Conservation (phyloP, 2,329 filamentous ascomycete species). For the Paracorniculantispora psalliotae region DNA sequence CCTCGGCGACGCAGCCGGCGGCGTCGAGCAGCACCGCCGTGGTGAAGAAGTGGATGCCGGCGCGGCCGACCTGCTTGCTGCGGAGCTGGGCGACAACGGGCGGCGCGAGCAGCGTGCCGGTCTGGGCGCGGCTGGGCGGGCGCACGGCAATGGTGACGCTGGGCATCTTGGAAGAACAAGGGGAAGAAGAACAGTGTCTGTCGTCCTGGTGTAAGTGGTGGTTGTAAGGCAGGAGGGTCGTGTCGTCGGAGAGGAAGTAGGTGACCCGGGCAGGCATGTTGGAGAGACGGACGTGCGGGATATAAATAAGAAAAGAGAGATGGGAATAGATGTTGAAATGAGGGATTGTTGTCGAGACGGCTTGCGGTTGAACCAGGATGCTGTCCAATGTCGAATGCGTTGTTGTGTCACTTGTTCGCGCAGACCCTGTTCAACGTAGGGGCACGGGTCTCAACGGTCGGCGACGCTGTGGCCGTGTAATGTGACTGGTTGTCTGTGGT, state of each 20-base stretch:
- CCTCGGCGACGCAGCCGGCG: conserved; percentile 18
- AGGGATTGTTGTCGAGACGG: neutral
- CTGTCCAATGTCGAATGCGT: neutral
- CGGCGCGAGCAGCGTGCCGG: conserved; percentile 19
- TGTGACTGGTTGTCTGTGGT: neutral
- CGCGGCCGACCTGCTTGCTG: neutral
- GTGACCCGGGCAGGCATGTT: conserved; percentile 7
- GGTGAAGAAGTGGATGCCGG: conserved; percentile 23
- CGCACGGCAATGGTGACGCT: conserved; percentile 20
- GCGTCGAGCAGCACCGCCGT: conserved; percentile 22
- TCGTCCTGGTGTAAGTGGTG: neutral
- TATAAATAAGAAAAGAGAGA: neutral
- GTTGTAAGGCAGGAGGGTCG: neutral
- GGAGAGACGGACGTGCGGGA: neutral
- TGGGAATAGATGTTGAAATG: neutral
- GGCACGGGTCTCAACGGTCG: neutral
- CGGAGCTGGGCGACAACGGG: conserved; percentile 20
- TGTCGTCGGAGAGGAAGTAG: neutral
- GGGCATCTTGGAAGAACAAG: conserved; percentile 15
- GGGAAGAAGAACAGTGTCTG: too few relatives aligned
- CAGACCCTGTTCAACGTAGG: too few relatives aligned
- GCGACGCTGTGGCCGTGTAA: neutral
- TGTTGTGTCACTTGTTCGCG: neutral
- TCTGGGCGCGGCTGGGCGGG: conserved; percentile 20
- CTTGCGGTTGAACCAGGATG: neutral